Evolutionary conservation across 192 early-diverging fungal genomes (phyloP), one percentile per base, ranked within the genome.

Genomic region (Dispira parvispora): DNA sequence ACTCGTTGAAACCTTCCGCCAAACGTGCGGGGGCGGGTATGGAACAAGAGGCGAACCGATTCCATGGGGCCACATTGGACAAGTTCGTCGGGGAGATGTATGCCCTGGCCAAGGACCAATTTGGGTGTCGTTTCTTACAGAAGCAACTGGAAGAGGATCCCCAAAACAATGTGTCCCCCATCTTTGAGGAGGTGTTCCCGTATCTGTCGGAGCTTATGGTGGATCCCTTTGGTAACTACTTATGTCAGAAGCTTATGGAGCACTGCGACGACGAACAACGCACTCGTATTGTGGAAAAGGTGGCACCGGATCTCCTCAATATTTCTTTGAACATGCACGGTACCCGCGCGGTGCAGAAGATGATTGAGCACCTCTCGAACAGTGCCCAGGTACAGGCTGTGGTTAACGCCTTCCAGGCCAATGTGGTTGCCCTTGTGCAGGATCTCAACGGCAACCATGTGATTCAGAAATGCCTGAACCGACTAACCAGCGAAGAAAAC

Each of bases 391-490:
- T 87, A 44, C 73, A 77, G 12, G 74, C 80, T 21, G 74, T 89
- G 20, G 80, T 86, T 23, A 66, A 71, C 1, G 87, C 89, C 18
- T 70, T 93, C 21, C 74, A 79, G 64, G 73, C 73, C 12, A 82
- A 79, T 63, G 85, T 87, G 6, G 89, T 91, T 6, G 73, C 82
- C n/a, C 73, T 93, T 53, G 90, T 93, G 63, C 88, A 89, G 66
- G 91, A 93, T 63, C 75, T 93, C 21, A 93, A 93, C 58, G 91
- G 91, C 55, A 93, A 93, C 69, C 91, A 93, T 65, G 89, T 91
- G 21, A 85, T 93, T 61, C 91, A 93, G 77, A 93, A 93, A 75
- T 93, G 91, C 64, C 76, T 93, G 32, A 78, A 80, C 64, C 76
- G 83, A 21, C 74, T 93, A 45, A 76, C 79, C 9, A 71, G 80